A percentile compares a stretch with the other conserved stretches of the same genome.
Conservation (phyloP, 208 protist genomes). For the Leishmania martiniquensis region DNA sequence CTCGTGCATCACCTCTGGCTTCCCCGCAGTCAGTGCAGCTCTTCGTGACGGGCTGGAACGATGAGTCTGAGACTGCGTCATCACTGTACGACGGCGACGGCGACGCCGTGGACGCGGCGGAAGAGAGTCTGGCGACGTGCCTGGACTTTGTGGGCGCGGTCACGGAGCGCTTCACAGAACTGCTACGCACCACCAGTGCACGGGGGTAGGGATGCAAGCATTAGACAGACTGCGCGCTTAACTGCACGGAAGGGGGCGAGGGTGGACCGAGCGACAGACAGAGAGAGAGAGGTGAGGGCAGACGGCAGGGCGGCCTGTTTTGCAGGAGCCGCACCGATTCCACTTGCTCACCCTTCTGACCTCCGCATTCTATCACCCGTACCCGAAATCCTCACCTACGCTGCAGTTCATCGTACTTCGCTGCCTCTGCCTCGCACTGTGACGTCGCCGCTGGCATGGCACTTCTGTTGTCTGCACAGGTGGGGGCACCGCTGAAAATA, state of each 20-base stretch:
- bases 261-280: not conserved
- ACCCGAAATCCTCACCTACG: too few species aligned
- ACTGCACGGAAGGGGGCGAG: too few species aligned
- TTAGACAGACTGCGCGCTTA: not conserved
- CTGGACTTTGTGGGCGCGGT: slow-evolving; percentile 36
- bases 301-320: not conserved
- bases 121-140: slow-evolving; percentile 31
- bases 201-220: not conserved
- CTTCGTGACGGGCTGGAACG: slow-evolving; percentile 51
- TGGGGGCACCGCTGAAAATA: not conserved
- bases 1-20: slow-evolving; percentile 25
- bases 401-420: not conserved
- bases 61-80: slow-evolving; percentile 6
- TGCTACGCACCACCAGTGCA: not conserved
- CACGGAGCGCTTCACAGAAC: not conserved
- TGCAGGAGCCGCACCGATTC: not conserved
- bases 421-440: not conserved
- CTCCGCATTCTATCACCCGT: not conserved
- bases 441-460: not conserved
- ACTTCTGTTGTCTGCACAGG: not conserved
- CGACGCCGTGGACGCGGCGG: not conserved
- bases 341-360: not conserved
- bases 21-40: slow-evolving; percentile 34
- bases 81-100: not conserved
- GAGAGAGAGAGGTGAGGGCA: not conserved